phyloP scores from a whole-genome alignment of 2,329 filamentous ascomycete genomes.

The Apiospora sp. region DNA sequence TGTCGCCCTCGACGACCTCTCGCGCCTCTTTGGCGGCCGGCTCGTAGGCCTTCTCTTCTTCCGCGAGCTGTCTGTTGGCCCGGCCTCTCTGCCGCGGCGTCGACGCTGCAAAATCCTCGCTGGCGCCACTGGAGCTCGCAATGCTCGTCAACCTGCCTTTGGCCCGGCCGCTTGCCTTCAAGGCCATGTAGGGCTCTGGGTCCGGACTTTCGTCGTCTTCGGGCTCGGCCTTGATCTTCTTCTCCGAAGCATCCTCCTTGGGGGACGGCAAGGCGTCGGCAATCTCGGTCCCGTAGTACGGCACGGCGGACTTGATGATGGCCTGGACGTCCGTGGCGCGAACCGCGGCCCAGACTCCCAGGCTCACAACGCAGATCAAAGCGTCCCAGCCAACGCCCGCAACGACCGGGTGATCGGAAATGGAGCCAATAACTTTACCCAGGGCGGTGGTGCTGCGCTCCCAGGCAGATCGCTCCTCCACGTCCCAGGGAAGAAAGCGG shows the following conservation, averaged over 20 bases:
- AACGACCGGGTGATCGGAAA: conserved; percentile 65
- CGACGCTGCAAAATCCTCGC: conserved; percentile 29
- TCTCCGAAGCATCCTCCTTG: neutral
- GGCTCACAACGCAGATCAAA: conserved; percentile 59
- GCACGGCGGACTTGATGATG: conserved; percentile 52
- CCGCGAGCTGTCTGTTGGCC: conserved; percentile 36
- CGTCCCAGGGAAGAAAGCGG: conserved; percentile 54
- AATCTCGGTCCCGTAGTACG: conserved; percentile 36
- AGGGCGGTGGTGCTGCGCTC: conserved; percentile 55
- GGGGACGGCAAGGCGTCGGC: neutral
- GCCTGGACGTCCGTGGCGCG: conserved; percentile 58
- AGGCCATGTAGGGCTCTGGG: conserved; percentile 30
- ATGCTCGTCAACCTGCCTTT: conserved; percentile 31
- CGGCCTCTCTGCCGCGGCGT: conserved; percentile 31
- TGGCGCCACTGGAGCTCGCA: conserved; percentile 34
- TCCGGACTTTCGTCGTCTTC: conserved; percentile 29
- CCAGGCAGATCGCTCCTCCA: conserved; percentile 51
- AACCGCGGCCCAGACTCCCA: conserved; percentile 66
- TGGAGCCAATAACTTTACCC: conserved; percentile 55
- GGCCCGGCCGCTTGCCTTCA: conserved; percentile 33
- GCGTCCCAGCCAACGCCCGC: conserved; percentile 66
- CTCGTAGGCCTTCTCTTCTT: conserved; percentile 47
- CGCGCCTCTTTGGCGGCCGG: conserved; percentile 44
- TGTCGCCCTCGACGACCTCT: conserved; percentile 49
- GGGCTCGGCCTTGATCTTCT: conserved; percentile 29